Evolutionary conservation across 768 basidiomycete genomes (phyloP), one percentile per base, ranked within the genome.

Genomic region (Naganishia vaughanmartiniae): DNA sequence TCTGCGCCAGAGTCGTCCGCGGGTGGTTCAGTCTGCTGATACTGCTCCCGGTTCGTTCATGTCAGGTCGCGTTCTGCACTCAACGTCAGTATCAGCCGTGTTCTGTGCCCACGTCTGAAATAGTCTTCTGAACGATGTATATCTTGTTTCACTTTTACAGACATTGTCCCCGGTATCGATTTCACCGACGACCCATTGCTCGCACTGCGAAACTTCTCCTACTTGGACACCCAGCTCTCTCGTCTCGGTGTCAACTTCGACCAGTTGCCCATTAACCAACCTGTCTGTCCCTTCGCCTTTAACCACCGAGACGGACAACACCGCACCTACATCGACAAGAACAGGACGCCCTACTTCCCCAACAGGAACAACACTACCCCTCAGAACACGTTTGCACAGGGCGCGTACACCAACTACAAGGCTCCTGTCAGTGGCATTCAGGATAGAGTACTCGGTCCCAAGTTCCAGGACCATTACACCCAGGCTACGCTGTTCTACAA

Each of bases 401-500:
- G 89, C 11, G 89, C 73, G 45, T 81, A 72, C 55, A 70, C 76
- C 28, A 60, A 79, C 15, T 77, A 68, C 76, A 67, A 73, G 24
- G 76, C 76, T 19, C 72, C 72, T 65, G 73, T 82, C 45, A 75
- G 87, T 1, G 89, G 88, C 12, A 79, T 84, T 24, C 91, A 92
- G 75, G 81, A 78, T 31, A 77, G 84, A 14, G 71, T 77, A 6
- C 81, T 83, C 21, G 79, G 81, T 10, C 80, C 81, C 53, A 85
- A 85, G 75, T 93, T 90, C 82, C 83, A 87, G 76, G 92, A 93
- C 77, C 88, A 90, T 74, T 88, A 84, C 84, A 83, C 81, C 67
- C 93, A 95, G 76, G 87, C 83, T 87, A 11, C 87, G 88, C 83
- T 93, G 2, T 94, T 93, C 84, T 88, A 87, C 82, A 93, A 95